A percentile compares a stretch with the other conserved stretches of the same genome.
These are phyloP conservation scores for Luvunga scandens DNA, from an alignment of 345 rosid species.

Conservation along the genomic window DNA sequence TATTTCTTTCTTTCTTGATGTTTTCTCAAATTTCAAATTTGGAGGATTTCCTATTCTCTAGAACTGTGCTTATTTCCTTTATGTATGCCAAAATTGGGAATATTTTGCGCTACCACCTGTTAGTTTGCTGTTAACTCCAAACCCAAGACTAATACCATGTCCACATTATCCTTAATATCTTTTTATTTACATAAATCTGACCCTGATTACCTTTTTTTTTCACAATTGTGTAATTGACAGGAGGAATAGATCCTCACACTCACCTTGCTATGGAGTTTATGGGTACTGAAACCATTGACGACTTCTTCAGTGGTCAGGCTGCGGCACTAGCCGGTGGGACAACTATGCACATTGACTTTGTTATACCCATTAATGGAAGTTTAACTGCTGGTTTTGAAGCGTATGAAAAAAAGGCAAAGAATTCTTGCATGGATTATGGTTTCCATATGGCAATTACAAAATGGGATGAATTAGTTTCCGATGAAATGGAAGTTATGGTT, in stretches of 20 bases:
- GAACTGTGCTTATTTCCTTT: not conserved
- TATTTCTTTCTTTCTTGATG: not conserved
- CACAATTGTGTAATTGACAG: conserved; percentile 32
- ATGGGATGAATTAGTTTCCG: conserved; percentile 80
- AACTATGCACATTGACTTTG: conserved; percentile 96
- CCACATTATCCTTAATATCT: not conserved
- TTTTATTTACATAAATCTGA: not conserved
- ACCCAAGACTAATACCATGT: not conserved
- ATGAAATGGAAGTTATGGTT: conserved; percentile 88
- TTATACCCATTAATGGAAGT: conserved; percentile 77
- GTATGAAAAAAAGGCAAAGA: conserved; percentile 66
- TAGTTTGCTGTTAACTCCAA: not conserved
- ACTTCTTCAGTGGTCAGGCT: conserved; percentile 97
- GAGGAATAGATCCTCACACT: conserved; percentile 96
- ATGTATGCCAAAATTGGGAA: not conserved
- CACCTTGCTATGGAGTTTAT: conserved; percentile 80
- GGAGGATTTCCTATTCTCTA: not conserved
- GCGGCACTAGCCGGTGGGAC: conserved; percentile 99
- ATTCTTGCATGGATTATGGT: conserved; percentile 93
- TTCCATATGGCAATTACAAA: conserved; percentile 95
- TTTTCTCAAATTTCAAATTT: not conserved
- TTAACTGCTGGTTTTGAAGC: conserved; percentile 70
- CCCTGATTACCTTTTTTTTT: not conserved
- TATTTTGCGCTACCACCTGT: not conserved
- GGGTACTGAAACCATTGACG: conserved; percentile 77